Evolutionary conservation across 2,329 filamentous ascomycete species (phyloP), one percentile per base, ranked within the genome.

Genomic region (Didymella lethalis): DNA sequence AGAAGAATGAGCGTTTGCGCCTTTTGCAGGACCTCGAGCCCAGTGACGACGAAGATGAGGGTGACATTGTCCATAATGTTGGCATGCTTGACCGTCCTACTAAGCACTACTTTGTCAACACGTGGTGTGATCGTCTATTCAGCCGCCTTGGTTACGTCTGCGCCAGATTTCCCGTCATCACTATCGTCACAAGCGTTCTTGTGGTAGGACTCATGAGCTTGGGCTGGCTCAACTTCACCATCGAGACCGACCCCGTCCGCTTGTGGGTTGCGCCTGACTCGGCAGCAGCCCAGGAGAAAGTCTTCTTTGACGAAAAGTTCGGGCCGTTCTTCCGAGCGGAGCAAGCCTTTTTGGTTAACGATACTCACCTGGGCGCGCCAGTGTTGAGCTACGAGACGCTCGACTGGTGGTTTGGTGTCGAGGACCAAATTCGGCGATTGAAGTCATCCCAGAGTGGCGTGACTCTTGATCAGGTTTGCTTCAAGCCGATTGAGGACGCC

Each of bases 241-340:
- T 99, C 34, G 95, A 98, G 77, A 91, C 84, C 23, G 90, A 98
- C 62, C 95, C 95, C 6, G 95, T 96, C 11, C 88, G 91, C 47
- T 82, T 99, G 8, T 99, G 95, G 95, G 95, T 99, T n/a, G 93
- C 94, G 69, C 95, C 95, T 7, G 90, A 90, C 8, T 98, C 95
- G 4, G 86, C 88, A 48, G 94, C 96, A 20, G 95, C 95, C 0
- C 86, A 92, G 73, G 94, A 99, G 75, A 99, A 99, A 80, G 85
- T 85, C 1, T 99, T 96, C 74, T 99, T 98, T 65, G 96, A 99
- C 74, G 77, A 86, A 34, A 93, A 92, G 68, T 99, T 99, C 74
- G 96, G 95, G 0, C 93, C 94, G 0, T 99, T 99, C 73, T 99
- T 95, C 78, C 90, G 95, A 40, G 90, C 93, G 0, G 91, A 99